A percentile compares a stretch with the other conserved stretches of the same genome.
Conservation (phyloP, 352 stramenopile genomes). For the Chrysophaeum taylorii region DNA sequence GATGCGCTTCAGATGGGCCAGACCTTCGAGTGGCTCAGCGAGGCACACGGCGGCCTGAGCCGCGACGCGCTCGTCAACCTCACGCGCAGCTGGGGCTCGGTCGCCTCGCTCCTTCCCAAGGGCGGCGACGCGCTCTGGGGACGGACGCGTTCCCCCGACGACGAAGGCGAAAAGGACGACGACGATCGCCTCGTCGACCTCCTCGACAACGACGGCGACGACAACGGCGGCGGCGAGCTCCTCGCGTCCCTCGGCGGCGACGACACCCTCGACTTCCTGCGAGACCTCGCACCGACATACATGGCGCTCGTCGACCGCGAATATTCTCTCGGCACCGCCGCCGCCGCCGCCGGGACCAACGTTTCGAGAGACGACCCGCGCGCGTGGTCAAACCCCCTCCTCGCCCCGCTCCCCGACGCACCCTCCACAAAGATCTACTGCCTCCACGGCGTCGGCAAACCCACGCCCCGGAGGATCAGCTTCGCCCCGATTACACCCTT, state of each 20-base stretch:
- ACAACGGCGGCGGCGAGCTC: slow-evolving; percentile 51
- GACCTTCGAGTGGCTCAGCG: slow-evolving; percentile 63
- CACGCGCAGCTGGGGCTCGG: slow-evolving; percentile 52
- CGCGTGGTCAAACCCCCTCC: slow-evolving; percentile 68
- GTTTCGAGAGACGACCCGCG: background rate
- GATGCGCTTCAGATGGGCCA: slow-evolving; percentile 72
- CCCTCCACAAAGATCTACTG: slow-evolving; percentile 85
- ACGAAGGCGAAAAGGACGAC: no score
- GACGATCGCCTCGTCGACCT: background rate
- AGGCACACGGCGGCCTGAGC: slow-evolving; percentile 39
- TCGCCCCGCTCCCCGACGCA: slow-evolving; percentile 66
- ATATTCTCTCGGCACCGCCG: background rate
- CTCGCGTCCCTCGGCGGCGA: slow-evolving; percentile 39
- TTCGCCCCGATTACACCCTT: slow-evolving; percentile 25
- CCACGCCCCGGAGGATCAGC: slow-evolving; percentile 47
- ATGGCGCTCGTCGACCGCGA: background rate
- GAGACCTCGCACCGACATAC: background rate
- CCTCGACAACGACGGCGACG: slow-evolving; percentile 5
- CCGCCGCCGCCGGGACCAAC: no score
- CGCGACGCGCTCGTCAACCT: slow-evolving; percentile 33
- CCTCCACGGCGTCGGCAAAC: slow-evolving; percentile 78
- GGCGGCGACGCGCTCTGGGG: slow-evolving; percentile 78
- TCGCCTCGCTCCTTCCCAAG: slow-evolving; percentile 81
- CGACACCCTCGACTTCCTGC: slow-evolving; percentile 24
- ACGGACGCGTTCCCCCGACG: no score